phyloP scores from a whole-genome alignment of 306 rosid species.

The Glycine latifolia region DNA sequence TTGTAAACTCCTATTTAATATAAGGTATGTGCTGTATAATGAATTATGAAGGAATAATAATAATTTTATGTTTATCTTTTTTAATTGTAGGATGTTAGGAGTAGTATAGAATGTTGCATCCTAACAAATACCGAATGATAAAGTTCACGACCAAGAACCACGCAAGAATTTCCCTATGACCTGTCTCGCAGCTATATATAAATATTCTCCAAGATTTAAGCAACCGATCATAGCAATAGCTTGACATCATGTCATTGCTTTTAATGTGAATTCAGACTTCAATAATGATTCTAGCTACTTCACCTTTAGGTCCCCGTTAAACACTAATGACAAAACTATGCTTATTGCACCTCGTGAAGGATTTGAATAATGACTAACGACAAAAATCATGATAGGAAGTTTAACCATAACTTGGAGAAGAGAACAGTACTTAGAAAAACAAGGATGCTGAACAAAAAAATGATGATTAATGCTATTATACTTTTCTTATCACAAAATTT shows the following conservation, averaged over 20 bases:
- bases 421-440: neutral
- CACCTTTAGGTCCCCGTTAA: slow-evolving; percentile 14
- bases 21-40: too few species aligned
- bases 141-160: neutral
- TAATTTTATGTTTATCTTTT: too few species aligned
- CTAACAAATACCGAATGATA: neutral
- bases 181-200: neutral
- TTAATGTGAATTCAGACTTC: slow-evolving; percentile 15
- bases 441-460: slow-evolving; percentile 17
- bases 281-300: neutral
- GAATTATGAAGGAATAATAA: too few species aligned
- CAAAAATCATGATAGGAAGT: slow-evolving; percentile 12
- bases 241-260: neutral
- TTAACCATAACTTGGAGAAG: slow-evolving; percentile 2
- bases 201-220: neutral
- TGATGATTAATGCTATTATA: slow-evolving; percentile 28
- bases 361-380: slow-evolving; percentile 4
- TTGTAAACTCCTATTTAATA: too few species aligned
- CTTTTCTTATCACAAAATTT: slow-evolving; percentile 35
- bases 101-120: too few species aligned
- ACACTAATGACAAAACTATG: slow-evolving; percentile 28
- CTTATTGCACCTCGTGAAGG: slow-evolving; percentile 23
- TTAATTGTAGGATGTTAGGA: too few species aligned
- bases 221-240: neutral
- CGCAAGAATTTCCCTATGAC: neutral